phyloP scores from a whole-genome alignment of 768 basidiomycete species.

The Leucosporidium creatinivorum region DNA sequence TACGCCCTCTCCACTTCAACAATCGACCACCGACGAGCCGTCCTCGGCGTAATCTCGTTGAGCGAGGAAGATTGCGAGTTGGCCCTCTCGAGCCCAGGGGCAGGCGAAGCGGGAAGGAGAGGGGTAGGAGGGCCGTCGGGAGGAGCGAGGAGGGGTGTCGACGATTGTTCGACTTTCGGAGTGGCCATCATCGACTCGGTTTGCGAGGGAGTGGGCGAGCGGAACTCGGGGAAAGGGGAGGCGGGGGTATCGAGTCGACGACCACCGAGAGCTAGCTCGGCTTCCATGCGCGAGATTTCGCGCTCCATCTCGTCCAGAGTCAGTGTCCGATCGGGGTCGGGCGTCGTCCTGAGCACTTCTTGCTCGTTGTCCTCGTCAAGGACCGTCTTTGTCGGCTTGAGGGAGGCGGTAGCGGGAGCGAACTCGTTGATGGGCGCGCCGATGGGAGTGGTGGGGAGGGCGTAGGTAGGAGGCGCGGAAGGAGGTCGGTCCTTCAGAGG shows the following conservation, averaged over 20 bases:
- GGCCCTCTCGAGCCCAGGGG: not conserved
- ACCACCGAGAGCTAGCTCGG: conserved; percentile 4
- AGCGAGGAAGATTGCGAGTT: not conserved
- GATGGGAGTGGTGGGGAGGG: not conserved
- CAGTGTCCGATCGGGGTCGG: not conserved
- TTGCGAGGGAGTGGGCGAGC: not conserved
- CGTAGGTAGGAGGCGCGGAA: not conserved
- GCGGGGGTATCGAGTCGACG: not conserved
- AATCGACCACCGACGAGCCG: conserved; percentile 25
- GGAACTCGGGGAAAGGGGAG: not conserved
- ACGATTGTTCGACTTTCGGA: not conserved
- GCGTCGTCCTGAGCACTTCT: not conserved
- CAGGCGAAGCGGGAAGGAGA: not conserved
- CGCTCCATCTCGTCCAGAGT: conserved; percentile 29
- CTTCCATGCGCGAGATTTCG: conserved; percentile 25
- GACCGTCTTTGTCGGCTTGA: not conserved
- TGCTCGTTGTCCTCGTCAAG: not conserved
- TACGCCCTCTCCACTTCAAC: conserved; percentile 31
- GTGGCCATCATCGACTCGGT: too few relatives aligned
- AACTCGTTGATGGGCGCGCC: not conserved
- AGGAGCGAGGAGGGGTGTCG: not conserved
- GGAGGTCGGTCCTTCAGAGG: not conserved
- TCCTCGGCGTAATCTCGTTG: conserved; percentile 20
- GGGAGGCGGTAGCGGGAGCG: not conserved
- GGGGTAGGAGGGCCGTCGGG: not conserved